Percentiles rank a stretch among this genome's conserved stretches.
phyloP scores from a whole-genome alignment of 1,284 basidiomycete species.

The Pulveroboletus sp. region DNA sequence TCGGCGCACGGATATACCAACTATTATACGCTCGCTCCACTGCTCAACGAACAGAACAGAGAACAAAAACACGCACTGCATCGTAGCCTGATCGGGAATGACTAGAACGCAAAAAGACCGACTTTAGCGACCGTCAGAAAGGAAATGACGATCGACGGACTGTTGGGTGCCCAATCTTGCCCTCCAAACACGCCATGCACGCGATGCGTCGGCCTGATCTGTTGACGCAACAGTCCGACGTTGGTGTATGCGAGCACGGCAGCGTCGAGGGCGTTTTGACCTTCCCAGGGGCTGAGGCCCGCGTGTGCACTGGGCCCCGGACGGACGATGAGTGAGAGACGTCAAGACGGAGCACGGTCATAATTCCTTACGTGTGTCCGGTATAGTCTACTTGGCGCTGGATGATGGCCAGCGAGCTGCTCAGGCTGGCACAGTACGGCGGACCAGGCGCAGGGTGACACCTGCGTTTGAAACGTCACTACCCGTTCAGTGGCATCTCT shows the following conservation, averaged over 20 bases:
- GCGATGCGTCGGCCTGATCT: conserved; percentile 61
- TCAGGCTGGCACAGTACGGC: conserved; percentile 50
- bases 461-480: conserved; percentile 38
- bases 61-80: conserved; percentile 44
- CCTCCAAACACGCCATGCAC: conserved; percentile 68
- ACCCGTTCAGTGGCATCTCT: background rate
- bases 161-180: conserved; percentile 61
- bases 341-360: background rate
- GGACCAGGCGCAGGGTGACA: conserved; percentile 64
- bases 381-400: conserved; percentile 51
- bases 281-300: conserved; percentile 72
- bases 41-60: background rate
- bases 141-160: conserved; percentile 33
- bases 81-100: conserved; percentile 75
- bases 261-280: conserved; percentile 75
- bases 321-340: background rate
- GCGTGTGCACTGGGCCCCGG: conserved; percentile 58
- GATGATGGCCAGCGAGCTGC: conserved; percentile 54
- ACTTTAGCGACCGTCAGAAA: background rate
- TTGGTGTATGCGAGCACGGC: conserved; percentile 72
- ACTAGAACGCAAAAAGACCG: conserved; percentile 43
- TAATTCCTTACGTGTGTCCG: conserved; percentile 54
- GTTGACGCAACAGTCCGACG: conserved; percentile 72
- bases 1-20: conserved; percentile 73
- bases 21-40: conserved; percentile 27